These are phyloP conservation scores for Diutina pseudorugosa DNA, from an alignment of 1,139 yeast species.

Conservation along the genomic window DNA sequence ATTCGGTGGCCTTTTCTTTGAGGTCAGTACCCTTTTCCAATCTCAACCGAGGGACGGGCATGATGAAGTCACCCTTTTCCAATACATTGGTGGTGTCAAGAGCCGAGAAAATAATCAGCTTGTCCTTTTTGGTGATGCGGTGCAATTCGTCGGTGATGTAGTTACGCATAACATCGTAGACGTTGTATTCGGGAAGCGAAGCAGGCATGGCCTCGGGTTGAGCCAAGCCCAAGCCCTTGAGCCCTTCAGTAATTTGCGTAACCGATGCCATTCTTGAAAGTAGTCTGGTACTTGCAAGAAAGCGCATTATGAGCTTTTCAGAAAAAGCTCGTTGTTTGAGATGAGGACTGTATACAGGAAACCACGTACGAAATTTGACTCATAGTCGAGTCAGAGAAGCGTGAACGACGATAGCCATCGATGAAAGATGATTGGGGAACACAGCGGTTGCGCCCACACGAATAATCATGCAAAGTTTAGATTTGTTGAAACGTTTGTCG, in stretches of 20 bases:
- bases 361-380: too few relatives aligned
- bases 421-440: too few relatives aligned
- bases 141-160: conserved; percentile 75
- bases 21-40: conserved; percentile 70
- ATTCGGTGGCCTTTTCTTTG: conserved; percentile 70
- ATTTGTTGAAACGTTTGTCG: too few relatives aligned
- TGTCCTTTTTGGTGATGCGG: conserved; percentile 60
- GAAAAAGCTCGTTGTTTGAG: background rate
- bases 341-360: background rate
- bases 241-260: conserved; percentile 1
- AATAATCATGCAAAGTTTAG: too few relatives aligned
- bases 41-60: conserved; percentile 90
- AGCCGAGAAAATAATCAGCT: conserved; percentile 63
- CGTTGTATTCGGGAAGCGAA: conserved; percentile 62
- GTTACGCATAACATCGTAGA: conserved; percentile 77
- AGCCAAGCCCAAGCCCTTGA: conserved; percentile 1
- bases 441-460: too few relatives aligned
- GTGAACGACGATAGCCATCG: too few relatives aligned
- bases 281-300: background rate
- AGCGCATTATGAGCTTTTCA: background rate
- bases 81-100: conserved; percentile 78
- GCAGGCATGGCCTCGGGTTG: conserved; percentile 8
- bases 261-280: conserved; percentile 1
- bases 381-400: too few relatives aligned
- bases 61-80: conserved; percentile 86